A percentile compares a stretch with the other conserved stretches of the same genome.
phyloP scores from a whole-genome alignment of 805 yeast species.

The Saccharomycopsis malanga region DNA sequence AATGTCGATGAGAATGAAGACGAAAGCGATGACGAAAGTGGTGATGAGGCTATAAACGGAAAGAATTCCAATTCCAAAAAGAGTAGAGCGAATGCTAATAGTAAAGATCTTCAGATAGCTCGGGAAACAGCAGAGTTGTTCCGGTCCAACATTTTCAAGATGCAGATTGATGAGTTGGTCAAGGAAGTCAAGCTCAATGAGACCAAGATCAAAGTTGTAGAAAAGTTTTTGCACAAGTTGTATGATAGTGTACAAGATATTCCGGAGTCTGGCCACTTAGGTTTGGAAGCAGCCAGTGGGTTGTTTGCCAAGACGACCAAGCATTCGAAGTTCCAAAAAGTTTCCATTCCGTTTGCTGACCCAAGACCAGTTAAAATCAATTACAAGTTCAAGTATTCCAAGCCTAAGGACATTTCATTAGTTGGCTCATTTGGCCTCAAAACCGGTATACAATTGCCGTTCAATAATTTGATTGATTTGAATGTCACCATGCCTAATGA shows the following conservation, averaged over 20 bases:
- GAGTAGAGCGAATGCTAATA: constrained; percentile 4
- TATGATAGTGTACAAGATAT: constrained; percentile 61
- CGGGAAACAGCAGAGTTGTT: constrained; percentile 91
- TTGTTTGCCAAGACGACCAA: constrained; percentile 32
- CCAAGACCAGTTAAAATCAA: constrained; percentile 71
- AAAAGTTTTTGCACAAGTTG: constrained; percentile 66
- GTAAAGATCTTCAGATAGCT: constrained; percentile 85
- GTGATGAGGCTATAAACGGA: constrained; percentile 23
- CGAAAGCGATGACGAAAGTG: constrained; percentile 20
- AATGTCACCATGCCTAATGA: constrained; percentile 73
- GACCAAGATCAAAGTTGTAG: constrained; percentile 52
- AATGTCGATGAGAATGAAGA: constrained; percentile 24
- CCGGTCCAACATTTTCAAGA: constrained; percentile 90
- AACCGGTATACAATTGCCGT: constrained; percentile 62
- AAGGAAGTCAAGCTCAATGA: constrained; percentile 75
- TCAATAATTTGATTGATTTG: constrained; percentile 64
- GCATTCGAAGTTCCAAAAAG: constrained; percentile 33
- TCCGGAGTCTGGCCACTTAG: constrained; percentile 45
- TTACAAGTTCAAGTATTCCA: constrained; percentile 59
- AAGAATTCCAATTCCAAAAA: constrained; percentile 9
- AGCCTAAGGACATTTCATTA: constrained; percentile 70
- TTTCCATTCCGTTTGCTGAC: constrained; percentile 79
- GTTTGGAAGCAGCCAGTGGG: constrained; percentile 53
- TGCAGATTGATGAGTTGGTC: constrained; percentile 87
- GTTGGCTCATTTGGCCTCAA: constrained; percentile 88